These are phyloP conservation scores for Quercus robur DNA, from an alignment of 306 rosid genomes.

Conservation along the genomic window DNA sequence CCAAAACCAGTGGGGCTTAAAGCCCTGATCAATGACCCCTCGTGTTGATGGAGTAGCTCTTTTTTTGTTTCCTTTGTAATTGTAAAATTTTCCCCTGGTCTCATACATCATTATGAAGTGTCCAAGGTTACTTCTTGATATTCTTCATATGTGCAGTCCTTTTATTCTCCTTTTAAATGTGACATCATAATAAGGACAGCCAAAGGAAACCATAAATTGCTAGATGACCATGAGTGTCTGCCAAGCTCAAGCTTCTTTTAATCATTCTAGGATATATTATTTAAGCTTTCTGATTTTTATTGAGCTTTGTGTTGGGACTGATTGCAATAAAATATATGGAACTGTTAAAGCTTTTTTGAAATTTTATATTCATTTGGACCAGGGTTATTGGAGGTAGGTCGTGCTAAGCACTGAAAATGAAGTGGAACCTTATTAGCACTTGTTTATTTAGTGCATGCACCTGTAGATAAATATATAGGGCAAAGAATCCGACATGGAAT, in stretches of 20 bases:
- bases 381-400: constrained; percentile 21
- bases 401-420: constrained; percentile 40
- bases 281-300: constrained; percentile 8
- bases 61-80: constrained; percentile 6
- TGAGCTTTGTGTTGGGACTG: constrained; percentile 9
- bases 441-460: constrained; percentile 23
- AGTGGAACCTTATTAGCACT: constrained; percentile 3
- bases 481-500: constrained; percentile 7
- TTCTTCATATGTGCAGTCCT: background rate
- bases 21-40: background rate
- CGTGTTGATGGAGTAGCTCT: background rate
- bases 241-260: background rate
- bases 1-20: background rate
- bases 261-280: background rate
- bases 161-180: background rate
- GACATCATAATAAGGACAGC: background rate
- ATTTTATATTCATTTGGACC: constrained; percentile 3
- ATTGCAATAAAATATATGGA: background rate
- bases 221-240: background rate
- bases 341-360: background rate
- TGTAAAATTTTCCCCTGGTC: constrained; percentile 7
- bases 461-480: background rate
- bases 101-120: constrained; percentile 25
- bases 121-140: constrained; percentile 15
- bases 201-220: background rate